Percentiles rank a stretch among this genome's conserved stretches.
Evolutionary conservation across 1,284 basidiomycete genomes (phyloP).

Genomic region (Tilletiaria anomala): DNA sequence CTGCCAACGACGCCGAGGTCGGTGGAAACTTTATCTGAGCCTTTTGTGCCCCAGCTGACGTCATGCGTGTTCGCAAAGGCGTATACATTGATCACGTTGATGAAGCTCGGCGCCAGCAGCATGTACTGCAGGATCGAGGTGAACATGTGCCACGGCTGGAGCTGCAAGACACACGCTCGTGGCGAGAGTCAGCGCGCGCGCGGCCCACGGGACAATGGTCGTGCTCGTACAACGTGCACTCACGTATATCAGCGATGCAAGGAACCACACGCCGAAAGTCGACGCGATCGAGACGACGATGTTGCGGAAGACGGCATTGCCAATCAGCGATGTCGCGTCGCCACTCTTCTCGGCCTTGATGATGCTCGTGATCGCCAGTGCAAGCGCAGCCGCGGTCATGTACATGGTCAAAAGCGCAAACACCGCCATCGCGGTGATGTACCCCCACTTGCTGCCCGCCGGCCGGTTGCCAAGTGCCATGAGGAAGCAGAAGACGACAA

Average conservation of each 20-base stretch:
- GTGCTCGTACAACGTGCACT: too few relatives aligned
- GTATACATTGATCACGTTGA: conserved; percentile 38
- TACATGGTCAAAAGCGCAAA: not conserved
- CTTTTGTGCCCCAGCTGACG: conserved; percentile 30
- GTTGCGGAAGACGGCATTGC: conserved; percentile 20
- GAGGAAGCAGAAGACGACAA: not conserved
- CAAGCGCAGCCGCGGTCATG: not conserved
- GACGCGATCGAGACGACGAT: conserved; percentile 35
- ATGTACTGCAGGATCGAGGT: conserved; percentile 35
- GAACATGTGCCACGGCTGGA: conserved; percentile 36
- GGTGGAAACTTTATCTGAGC: conserved; percentile 24
- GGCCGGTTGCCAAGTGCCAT: conserved; percentile 31
- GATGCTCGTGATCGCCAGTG: not conserved
- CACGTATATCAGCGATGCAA: conserved; percentile 32
- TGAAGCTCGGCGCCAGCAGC: conserved; percentile 32
- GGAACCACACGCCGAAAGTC: conserved; percentile 32
- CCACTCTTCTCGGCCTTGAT: not conserved
- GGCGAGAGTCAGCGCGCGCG: not conserved
- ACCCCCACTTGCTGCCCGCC: conserved; percentile 4
- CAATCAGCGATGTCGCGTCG: not conserved
- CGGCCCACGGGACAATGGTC: too few relatives aligned
- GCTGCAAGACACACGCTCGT: not conserved
- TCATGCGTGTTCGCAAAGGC: conserved; percentile 12
- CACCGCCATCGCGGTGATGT: not conserved
- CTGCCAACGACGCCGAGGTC: conserved; percentile 26